These are phyloP conservation scores for Saccharomycopsis selenospora DNA, from an alignment of 805 yeast genomes.

Conservation along the genomic window DNA sequence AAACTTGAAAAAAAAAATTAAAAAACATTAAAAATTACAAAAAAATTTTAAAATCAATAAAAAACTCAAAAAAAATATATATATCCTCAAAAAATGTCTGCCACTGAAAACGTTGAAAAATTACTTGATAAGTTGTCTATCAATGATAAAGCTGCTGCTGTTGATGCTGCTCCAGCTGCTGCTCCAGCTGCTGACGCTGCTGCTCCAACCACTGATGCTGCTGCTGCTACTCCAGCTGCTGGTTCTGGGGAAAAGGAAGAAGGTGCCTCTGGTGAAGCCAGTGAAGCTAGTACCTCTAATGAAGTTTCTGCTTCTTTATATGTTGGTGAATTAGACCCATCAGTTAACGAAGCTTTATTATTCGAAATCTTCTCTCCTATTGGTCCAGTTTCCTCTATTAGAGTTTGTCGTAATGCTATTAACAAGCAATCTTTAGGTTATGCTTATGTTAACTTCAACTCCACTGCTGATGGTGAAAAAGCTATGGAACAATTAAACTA, in stretches of 20 bases:
- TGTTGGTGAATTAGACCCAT: conserved; percentile 93
- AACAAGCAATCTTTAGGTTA: conserved; percentile 96
- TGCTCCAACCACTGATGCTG: conserved; percentile 27
- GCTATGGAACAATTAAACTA: conserved; percentile 96
- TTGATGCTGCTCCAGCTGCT: conserved; percentile 26
- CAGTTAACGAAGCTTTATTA: conserved; percentile 88
- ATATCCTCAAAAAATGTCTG: conserved; percentile 8
- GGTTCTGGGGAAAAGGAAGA: conserved; percentile 28
- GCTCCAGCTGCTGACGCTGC: conserved; percentile 27
- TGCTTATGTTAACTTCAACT: conserved; percentile 95
- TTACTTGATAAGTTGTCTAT: conserved; percentile 13
- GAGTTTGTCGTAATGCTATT: conserved; percentile 98
- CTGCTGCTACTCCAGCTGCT: conserved; percentile 26
- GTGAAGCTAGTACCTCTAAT: conserved; percentile 37
- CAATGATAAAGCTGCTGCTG: conserved; percentile 23
- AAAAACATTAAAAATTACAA: not conserved
- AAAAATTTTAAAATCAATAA: not conserved
- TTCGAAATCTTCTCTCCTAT: conserved; percentile 91
- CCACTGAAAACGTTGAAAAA: conserved; percentile 11
- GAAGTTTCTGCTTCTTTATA: conserved; percentile 78
- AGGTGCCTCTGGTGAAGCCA: conserved; percentile 24
- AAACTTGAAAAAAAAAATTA: not conserved
- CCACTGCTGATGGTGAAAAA: conserved; percentile 80
- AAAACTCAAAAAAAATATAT: not conserved
- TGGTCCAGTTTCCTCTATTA: conserved; percentile 93